Percentiles rank a stretch among this genome's conserved stretches.
Evolutionary conservation across 495 filamentous ascomycete genomes (phyloP).

Genomic region (Glonium stellatum): DNA sequence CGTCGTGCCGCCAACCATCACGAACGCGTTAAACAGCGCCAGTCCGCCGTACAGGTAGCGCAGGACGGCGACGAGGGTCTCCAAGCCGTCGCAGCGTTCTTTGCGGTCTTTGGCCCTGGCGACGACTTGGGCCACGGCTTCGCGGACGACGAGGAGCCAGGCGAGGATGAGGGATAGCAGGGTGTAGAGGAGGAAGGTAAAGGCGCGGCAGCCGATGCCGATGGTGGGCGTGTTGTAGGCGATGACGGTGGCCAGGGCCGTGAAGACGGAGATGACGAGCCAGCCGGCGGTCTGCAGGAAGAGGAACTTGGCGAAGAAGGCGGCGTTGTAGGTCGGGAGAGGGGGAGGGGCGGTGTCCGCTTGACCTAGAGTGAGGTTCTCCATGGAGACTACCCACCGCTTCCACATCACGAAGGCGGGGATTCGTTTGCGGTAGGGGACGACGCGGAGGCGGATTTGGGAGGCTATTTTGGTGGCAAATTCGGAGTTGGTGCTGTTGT

Average conservation of each 20-base stretch:
- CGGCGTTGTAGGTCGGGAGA: background rate
- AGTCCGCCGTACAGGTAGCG: background rate
- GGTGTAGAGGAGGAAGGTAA: slow-evolving; percentile 31
- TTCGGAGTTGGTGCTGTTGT: background rate
- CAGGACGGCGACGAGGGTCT: background rate
- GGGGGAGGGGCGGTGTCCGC: background rate
- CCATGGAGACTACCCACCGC: background rate
- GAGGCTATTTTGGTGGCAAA: too few relatives aligned
- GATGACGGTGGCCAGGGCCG: slow-evolving; percentile 27
- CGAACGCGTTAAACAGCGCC: slow-evolving; percentile 2
- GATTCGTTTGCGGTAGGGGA: background rate
- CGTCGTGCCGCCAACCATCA: slow-evolving; percentile 9
- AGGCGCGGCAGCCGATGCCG: slow-evolving; percentile 25
- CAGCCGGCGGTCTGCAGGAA: slow-evolving; percentile 24
- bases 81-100: too few relatives aligned
- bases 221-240: slow-evolving; percentile 32
- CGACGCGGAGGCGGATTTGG: background rate
- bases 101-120: too few relatives aligned
- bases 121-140: background rate
- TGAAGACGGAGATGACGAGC: slow-evolving; percentile 29
- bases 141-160: background rate
- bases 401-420: background rate
- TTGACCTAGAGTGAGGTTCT: background rate
- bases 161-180: slow-evolving; percentile 15
- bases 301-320: slow-evolving; percentile 17